phyloP scores from a whole-genome alignment of 768 basidiomycete species.

The Suillus fuscotomentosus region DNA sequence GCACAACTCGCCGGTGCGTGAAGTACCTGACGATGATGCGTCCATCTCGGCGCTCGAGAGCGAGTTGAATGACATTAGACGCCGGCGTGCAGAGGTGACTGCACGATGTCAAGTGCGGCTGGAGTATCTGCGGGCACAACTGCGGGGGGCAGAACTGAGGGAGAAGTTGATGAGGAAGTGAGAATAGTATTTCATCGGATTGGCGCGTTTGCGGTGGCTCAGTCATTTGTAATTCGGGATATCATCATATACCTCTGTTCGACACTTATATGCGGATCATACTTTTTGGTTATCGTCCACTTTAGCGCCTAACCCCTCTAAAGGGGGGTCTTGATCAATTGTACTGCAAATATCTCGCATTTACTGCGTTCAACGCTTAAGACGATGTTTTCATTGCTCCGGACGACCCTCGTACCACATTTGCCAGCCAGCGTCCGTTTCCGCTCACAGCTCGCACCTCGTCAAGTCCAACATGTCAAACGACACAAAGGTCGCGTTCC shows the following conservation, averaged over 20 bases:
- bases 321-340: neutral
- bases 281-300: neutral
- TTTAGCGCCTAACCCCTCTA: neutral
- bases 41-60: slow-evolving; percentile 41
- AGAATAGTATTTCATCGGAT: slow-evolving; percentile 6
- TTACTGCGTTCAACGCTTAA: neutral
- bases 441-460: slow-evolving; percentile 74
- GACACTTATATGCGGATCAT: neutral
- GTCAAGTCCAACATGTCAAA: slow-evolving; percentile 79
- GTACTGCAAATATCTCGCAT: neutral
- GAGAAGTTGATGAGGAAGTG: slow-evolving; percentile 74
- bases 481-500: slow-evolving; percentile 89
- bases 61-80: slow-evolving; percentile 69
- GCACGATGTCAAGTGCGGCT: slow-evolving; percentile 72
- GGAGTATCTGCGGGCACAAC: slow-evolving; percentile 77
- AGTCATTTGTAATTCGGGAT: neutral
- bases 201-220: neutral
- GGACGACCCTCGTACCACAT: neutral
- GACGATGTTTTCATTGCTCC: neutral
- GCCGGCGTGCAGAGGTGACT: slow-evolving; percentile 68
- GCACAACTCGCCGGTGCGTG: slow-evolving; percentile 34
- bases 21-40: slow-evolving; percentile 31
- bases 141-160: slow-evolving; percentile 81
- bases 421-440: slow-evolving; percentile 22
- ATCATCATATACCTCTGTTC: slow-evolving; percentile 2